Evolutionary conservation across 768 basidiomycete genomes (phyloP), one percentile per base, ranked within the genome.

Genomic region (Russula earlei): DNA sequence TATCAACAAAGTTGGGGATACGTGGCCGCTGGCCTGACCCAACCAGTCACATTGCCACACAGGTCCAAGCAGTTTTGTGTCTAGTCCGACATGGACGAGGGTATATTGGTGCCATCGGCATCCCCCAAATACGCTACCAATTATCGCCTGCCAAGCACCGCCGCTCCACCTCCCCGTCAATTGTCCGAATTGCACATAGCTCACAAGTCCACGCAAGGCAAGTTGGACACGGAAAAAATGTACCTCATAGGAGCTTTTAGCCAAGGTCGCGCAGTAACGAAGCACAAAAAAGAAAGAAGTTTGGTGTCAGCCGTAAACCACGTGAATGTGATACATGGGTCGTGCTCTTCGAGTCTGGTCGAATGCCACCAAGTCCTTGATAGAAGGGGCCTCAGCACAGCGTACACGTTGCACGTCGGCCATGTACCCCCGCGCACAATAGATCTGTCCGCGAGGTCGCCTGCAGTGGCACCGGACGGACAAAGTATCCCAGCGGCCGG

Each of bases 361-460:
- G 15, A 36, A 36, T 36, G 27, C 27, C 25, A 29, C 29, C 31
- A 51, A 38, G n/a, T 29, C 14, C 14, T 34, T 19, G 33, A 38
- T 25, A 4, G 46, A 31, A 45, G 45, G n/a, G 4, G 38, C 19
- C 34, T 33, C n/a, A 36, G 31, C 44, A 25, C 45, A 36, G 20
- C 50, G 47, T 22, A 40, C 29, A 70, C 52, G 50, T 72, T 68
- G 65, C 78, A 79, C 0, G 61, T 59, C 2, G 67, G 54, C 58
- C 70, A 74, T 24, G 62, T 60, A 47, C 62, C 67, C 15, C 64
- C 42, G 7, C 75, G 75, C 63, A 75, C 76, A 34, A 78, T 34
- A 46, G 76, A 48, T 54, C 79, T 76, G 53, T 79, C 77, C 4
- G 67, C 62, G 47, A 76, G 52, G 47, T 77, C 64, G 52, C 75